These are phyloP conservation scores for Aureobasidium melanogenum DNA, from an alignment of 2,329 filamentous ascomycete genomes.

Conservation along the genomic window DNA sequence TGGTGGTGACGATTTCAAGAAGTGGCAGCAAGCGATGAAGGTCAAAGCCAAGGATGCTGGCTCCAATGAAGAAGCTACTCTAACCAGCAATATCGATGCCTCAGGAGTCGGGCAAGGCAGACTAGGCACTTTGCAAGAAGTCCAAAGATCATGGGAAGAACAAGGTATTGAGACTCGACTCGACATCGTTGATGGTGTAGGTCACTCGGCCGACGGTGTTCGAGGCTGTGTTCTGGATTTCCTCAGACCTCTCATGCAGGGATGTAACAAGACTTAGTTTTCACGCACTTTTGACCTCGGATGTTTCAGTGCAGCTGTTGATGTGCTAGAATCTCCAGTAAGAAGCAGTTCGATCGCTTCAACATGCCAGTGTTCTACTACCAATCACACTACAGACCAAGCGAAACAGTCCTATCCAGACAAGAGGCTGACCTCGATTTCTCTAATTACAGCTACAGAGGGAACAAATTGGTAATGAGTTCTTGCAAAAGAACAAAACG, in stretches of 20 bases:
- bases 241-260: neutral
- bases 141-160: neutral
- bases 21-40: neutral
- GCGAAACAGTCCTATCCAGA: no score
- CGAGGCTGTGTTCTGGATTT: neutral
- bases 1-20: neutral
- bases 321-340: no score
- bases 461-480: no score
- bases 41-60: neutral
- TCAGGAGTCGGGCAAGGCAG: neutral
- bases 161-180: neutral
- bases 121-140: neutral
- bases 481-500: no score
- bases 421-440: no score
- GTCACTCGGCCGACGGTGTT: constrained; percentile 1
- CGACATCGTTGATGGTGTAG: neutral
- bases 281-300: no score
- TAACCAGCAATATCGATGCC: neutral
- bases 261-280: neutral
- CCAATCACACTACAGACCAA: no score
- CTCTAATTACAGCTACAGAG: no score
- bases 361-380: no score
- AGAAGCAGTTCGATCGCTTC: no score
- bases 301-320: no score
- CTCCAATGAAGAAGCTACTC: neutral